Evolutionary conservation across 2,329 filamentous ascomycete species (phyloP).

Genomic region (Aspergillus neotritici): DNA sequence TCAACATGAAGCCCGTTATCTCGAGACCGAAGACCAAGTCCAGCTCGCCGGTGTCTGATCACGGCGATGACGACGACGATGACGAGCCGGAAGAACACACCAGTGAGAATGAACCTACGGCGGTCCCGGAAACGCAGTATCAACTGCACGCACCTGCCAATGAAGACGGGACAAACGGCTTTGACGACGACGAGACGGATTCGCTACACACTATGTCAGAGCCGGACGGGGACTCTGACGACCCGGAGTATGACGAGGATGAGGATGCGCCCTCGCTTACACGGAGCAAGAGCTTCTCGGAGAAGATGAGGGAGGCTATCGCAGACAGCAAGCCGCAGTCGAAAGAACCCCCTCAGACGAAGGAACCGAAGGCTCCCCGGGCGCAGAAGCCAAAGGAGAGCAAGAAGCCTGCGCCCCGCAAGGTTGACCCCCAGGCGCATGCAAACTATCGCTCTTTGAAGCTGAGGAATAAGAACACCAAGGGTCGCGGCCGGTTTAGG

Average conservation of each 20-base stretch:
- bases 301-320: constrained; percentile 35
- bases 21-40: constrained; percentile 27
- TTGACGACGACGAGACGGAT: constrained; percentile 16
- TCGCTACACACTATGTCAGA: constrained; percentile 27
- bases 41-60: constrained; percentile 17
- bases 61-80: constrained; percentile 13
- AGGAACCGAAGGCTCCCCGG: constrained; percentile 22
- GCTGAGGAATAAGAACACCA: constrained; percentile 37
- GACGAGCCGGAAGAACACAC: constrained; percentile 8
- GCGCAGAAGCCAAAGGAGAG: constrained; percentile 24
- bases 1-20: constrained; percentile 38
- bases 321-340: constrained; percentile 15
- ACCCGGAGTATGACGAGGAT: constrained; percentile 25
- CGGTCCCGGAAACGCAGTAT: constrained; percentile 26
- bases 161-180: constrained; percentile 6
- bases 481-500: constrained; percentile 35
- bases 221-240: constrained; percentile 23
- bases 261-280: constrained; percentile 11
- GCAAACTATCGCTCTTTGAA: constrained; percentile 46
- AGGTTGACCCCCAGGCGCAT: constrained; percentile 43
- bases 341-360: constrained; percentile 9
- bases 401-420: constrained; percentile 27
- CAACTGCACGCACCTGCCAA: constrained; percentile 4
- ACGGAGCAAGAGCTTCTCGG: constrained; percentile 29
- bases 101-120: constrained; percentile 25